phyloP scores from a whole-genome alignment of 2,329 filamentous ascomycete species.

The Rosellinia necatrix region DNA sequence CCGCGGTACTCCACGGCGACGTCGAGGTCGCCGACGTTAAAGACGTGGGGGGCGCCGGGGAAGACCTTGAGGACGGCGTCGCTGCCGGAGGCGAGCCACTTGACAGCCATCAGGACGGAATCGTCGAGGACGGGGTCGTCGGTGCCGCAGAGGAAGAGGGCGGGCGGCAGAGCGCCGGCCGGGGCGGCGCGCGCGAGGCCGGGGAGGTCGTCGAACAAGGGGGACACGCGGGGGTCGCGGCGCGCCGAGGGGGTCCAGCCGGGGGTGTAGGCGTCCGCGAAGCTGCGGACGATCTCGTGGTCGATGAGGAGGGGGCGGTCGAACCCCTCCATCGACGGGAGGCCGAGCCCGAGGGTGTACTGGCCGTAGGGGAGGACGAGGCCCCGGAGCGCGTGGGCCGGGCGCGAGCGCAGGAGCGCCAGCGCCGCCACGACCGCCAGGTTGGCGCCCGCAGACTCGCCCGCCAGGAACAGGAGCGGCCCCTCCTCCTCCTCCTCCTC shows the following conservation, averaged over 20 bases:
- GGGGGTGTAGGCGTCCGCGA: slow-evolving; percentile 44
- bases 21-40: slow-evolving; percentile 30
- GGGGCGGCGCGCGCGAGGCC: slow-evolving; percentile 30
- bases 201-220: slow-evolving; percentile 53
- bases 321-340: slow-evolving; percentile 35
- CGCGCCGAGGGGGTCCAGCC: slow-evolving; percentile 46
- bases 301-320: slow-evolving; percentile 46
- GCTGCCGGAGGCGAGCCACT: slow-evolving; percentile 48
- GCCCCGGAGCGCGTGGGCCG: slow-evolving; percentile 50
- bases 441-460: slow-evolving; percentile 16
- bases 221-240: slow-evolving; percentile 51
- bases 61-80: slow-evolving; percentile 55
- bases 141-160: slow-evolving; percentile 59
- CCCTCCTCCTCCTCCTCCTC: slow-evolving; percentile 52
- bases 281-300: slow-evolving; percentile 50
- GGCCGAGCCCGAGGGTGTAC: slow-evolving; percentile 53
- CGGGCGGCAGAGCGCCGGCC: slow-evolving; percentile 49
- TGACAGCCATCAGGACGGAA: slow-evolving; percentile 56
- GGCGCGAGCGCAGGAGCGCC: slow-evolving; percentile 48
- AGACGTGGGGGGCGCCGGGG: slow-evolving; percentile 59
- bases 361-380: slow-evolving; percentile 58
- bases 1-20: slow-evolving; percentile 9
- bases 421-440: slow-evolving; percentile 38
- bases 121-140: slow-evolving; percentile 46
- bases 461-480: slow-evolving; percentile 40